Evolutionary conservation across 768 basidiomycete species (phyloP), one percentile per base, ranked within the genome.

Genomic region (Macrolepiota fuliginosa): DNA sequence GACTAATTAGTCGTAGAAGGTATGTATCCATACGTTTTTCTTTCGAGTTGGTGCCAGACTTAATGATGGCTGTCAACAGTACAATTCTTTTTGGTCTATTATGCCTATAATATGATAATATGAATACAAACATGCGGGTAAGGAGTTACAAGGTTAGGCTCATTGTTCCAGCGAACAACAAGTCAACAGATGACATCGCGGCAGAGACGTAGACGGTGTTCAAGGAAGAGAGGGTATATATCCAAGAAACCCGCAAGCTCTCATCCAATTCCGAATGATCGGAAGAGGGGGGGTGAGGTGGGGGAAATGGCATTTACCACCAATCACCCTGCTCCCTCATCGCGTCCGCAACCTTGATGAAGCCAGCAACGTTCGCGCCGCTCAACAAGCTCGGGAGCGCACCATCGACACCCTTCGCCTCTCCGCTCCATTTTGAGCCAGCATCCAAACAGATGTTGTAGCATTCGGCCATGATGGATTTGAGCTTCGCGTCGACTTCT

Each of bases 301-400:
- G 45, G 54, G 6, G 29, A 61, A 56, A 62, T 65, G 22, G 36
- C 6, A 56, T 74, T 78, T 80, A 90, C 87, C 87, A 91, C 86
- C 87, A 89, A 70, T 89, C 88, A 56, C 89, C 89, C 54, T 90
- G 88, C 66, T 81, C 86, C 69, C 77, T 81, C 87, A 89, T 89
- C 55, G 89, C 89, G 65, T 89, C 81, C 42, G 89, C 89, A 61
- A 83, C 83, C 72, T 87, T 86, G 73, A 85, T 81, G 73, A 87
- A 87, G 17, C 88, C 87, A 62, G 87, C 87, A 54, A 90, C 85
- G 76, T 91, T 91, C 62, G 88, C 88, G 50, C 89, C 89, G 49
- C 78, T 73, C 50, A 89, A 78, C 55, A 90, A 76, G 56, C 81
- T 73, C 58, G 88, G 81, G 19, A 81, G 73, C 12, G 77, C 76